Evolutionary conservation across 306 rosid species (phyloP).

Genomic region (Purshia tridentata): DNA sequence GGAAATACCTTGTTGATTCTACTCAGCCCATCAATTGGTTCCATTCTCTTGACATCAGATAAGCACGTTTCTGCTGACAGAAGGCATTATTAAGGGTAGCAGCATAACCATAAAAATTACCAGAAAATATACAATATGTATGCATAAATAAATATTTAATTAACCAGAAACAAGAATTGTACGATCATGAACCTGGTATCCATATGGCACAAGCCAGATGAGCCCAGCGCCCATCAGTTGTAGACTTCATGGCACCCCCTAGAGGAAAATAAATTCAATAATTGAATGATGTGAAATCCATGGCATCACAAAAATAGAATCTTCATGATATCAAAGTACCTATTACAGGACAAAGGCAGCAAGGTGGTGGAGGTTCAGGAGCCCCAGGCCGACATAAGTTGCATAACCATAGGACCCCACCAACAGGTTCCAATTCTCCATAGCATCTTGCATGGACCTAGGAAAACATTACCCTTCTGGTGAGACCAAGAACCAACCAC

Average conservation of each 20-base stretch:
- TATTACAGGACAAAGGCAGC: constrained; percentile 93
- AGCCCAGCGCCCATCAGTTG: constrained; percentile 98
- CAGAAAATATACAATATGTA: constrained; percentile 11
- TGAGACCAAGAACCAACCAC: constrained; percentile 12
- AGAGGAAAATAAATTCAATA: constrained; percentile 32
- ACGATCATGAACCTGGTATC: constrained; percentile 84
- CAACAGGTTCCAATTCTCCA: constrained; percentile 89
- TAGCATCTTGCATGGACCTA: constrained; percentile 98
- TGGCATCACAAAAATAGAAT: constrained; percentile 19
- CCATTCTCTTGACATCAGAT: constrained; percentile 94
- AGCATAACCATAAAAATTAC: no score
- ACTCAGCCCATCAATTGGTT: constrained; percentile 91
- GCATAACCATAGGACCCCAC: constrained; percentile 92
- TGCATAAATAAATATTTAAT: not conserved
- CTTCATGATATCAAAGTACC: constrained; percentile 49
- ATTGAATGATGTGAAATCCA: constrained; percentile 21
- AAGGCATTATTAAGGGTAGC: no score
- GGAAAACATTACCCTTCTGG: constrained; percentile 13
- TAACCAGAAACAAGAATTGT: constrained; percentile 19
- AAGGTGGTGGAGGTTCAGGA: constrained; percentile 69
- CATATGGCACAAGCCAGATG: constrained; percentile 99
- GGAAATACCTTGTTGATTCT: constrained; percentile 78
- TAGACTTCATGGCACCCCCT: constrained; percentile 99
- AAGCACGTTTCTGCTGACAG: constrained; percentile 80
- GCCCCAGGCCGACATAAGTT: constrained; percentile 89